Percentiles rank a stretch among this genome's conserved stretches.
Evolutionary conservation across 139 green algal species (phyloP).

Genomic region (Volvox africanus): DNA sequence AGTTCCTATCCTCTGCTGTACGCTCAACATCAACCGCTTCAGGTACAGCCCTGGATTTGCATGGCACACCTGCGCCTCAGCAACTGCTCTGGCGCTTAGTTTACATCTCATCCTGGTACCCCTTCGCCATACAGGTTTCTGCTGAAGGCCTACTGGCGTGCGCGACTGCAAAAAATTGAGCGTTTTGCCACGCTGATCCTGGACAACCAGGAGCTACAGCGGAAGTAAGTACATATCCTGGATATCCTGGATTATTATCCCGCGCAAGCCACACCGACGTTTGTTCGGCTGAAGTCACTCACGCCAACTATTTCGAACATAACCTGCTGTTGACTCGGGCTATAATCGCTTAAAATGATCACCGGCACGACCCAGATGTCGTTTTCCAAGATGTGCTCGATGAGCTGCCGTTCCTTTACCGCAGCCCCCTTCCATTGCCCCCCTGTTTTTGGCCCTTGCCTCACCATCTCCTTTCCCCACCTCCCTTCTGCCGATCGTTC

Average conservation of each 20-base stretch:
- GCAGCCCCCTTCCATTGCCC: not conserved
- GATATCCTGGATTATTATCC: no score
- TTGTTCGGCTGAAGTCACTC: no score
- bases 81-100: no score
- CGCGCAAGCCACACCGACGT: no score
- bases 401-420: no score
- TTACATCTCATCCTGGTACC: no score
- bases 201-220: conserved; percentile 37
- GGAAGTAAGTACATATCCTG: conserved; percentile 10
- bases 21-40: conserved; percentile 43
- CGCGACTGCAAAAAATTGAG: conserved; percentile 36
- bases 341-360: no score
- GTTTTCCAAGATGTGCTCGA: no score
- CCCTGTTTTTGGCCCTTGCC: not conserved
- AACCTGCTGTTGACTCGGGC: no score
- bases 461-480: not conserved
- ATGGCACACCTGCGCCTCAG: not conserved
- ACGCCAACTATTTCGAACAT: no score
- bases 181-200: conserved; percentile 41
- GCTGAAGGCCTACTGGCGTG: conserved; percentile 40
- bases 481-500: not conserved
- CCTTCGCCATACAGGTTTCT: conserved; percentile 17
- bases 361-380: no score
- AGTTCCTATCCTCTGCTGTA: conserved; percentile 39
- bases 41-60: not conserved